These are phyloP conservation scores for Aspergillus niger DNA, from an alignment of 2,329 filamentous ascomycete genomes.

Conservation along the genomic window DNA sequence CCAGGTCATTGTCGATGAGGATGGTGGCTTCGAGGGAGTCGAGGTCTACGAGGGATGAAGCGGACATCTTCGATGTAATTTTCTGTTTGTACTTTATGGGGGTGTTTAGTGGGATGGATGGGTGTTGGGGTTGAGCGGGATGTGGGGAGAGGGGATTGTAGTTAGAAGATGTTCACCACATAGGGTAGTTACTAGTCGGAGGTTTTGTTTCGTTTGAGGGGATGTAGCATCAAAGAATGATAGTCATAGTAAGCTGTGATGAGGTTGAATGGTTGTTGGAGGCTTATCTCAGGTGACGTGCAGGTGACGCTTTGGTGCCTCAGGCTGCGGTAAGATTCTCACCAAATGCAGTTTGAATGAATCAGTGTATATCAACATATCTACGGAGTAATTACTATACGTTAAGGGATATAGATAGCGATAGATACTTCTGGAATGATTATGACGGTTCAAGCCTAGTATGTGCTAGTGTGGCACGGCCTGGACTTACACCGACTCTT, in stretches of 20 bases:
- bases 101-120: neutral
- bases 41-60: constrained; percentile 38
- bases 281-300: too few species aligned
- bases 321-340: neutral
- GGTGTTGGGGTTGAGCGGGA: neutral
- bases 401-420: too few species aligned
- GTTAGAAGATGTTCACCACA: too few species aligned
- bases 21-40: constrained; percentile 53
- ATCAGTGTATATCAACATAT: too few species aligned
- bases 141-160: neutral
- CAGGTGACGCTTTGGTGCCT: constrained; percentile 6
- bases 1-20: constrained; percentile 59
- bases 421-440: neutral
- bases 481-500: neutral
- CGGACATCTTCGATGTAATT: neutral
- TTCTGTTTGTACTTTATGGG: constrained; percentile 9
- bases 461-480: neutral
- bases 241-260: too few species aligned
- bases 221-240: too few species aligned
- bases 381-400: too few species aligned
- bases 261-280: too few species aligned
- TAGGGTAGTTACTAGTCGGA: too few species aligned
- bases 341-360: too few species aligned
- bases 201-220: neutral
- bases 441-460: neutral